Evolutionary conservation across 305 asterid genomes (phyloP), one percentile per base, ranked within the genome.

Genomic region (Fraxinus nigra): DNA sequence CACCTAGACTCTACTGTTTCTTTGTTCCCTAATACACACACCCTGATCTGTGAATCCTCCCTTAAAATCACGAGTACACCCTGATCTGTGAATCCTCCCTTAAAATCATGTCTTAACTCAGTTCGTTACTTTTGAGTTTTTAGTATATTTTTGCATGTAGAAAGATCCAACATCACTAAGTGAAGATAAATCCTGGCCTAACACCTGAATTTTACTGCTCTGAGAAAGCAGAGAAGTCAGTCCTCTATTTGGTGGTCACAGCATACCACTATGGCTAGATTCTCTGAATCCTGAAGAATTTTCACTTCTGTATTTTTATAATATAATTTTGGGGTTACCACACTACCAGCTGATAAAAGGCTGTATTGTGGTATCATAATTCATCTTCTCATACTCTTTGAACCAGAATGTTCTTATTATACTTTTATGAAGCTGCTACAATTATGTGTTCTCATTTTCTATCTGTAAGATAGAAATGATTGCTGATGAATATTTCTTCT

Each of bases 401-500:
- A 22, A 48, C 40, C 10, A 46, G 22, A 30, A 61, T 74, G 54
- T 35, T 69, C 28, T 20, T 34, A 40, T 34, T 76, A 34, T 79
- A 10, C 54, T 33, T 78, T 81, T 28, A 48, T 46, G 11, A 7
- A 72, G 38, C 40, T 63, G 56, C 48, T 30, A 51, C 37, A 24
- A 13, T 51, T 24, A 48, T 24, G 59, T 46, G 20, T 86, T 51
- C 18, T 11, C 48, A 54, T 46, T 32, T 10, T 79, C n/a, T 38
- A 56, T 37, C 30, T 61, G 46, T 32, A n/a, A 65, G 63, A 24
- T 8, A 14, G 10, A 56, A 78, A 35, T 59, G 33, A 24, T 56
- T 43, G 61, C 82, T 84, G 77, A 82, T 35, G 28, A 61, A 3
- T 10, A 1, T 79, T 78, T 43, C 80, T 26, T 84, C 81, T 83